Conservation (phyloP, 148 eudicot species). For the Arctostaphylos glauca region DNA sequence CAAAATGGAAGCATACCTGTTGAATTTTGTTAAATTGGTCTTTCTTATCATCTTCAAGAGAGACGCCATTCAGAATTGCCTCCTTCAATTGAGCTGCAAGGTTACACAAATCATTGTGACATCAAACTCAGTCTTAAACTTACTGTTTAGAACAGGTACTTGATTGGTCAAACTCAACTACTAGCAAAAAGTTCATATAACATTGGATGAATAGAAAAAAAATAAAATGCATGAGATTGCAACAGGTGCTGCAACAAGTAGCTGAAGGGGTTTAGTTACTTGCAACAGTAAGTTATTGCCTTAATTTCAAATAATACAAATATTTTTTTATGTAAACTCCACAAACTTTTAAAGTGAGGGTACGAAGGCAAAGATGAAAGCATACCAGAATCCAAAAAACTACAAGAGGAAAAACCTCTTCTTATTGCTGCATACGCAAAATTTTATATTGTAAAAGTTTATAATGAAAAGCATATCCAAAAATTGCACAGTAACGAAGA, state of each 20-base stretch:
- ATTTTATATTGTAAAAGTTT: background rate
- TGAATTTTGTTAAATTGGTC: constrained; percentile 82
- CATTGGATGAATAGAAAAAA: background rate
- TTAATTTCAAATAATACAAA: background rate
- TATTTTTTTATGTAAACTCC: background rate
- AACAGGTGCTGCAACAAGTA: background rate
- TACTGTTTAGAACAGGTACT: background rate
- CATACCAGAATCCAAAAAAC: background rate
- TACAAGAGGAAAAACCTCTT: background rate
- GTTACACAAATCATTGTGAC: constrained; percentile 10
- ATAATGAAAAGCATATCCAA: background rate
- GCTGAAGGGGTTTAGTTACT: background rate
- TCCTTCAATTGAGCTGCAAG: constrained; percentile 79
- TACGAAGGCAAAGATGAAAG: background rate
- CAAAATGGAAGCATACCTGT: constrained; percentile 54
- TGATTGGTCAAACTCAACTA: background rate
- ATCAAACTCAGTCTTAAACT: background rate
- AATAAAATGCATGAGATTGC: background rate
- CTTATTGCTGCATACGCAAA: background rate
- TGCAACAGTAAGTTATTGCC: background rate
- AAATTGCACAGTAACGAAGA: background rate
- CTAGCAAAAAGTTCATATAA: background rate
- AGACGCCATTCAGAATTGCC: constrained; percentile 83
- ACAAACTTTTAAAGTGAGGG: background rate
- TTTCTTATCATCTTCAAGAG: constrained; percentile 87